A percentile compares a stretch with the other conserved stretches of the same genome.
phyloP scores from a whole-genome alignment of 306 rosid genomes.

The Glycine tomentella region DNA sequence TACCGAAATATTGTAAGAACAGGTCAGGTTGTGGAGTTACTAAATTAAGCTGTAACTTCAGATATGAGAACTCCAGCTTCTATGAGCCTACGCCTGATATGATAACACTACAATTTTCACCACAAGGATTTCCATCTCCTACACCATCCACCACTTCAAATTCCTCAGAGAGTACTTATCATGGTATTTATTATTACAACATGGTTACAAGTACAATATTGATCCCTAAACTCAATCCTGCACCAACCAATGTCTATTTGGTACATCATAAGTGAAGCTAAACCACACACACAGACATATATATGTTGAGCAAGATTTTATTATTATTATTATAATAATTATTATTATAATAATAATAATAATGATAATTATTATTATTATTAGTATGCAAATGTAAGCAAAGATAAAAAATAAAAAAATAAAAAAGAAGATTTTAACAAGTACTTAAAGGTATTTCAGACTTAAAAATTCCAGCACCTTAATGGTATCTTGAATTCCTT shows the following conservation, averaged over 20 bases:
- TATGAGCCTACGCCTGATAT: background rate
- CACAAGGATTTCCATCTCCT: constrained; percentile 10
- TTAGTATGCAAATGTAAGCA: background rate
- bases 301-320: no score
- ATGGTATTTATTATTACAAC: background rate
- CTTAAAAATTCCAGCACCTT: background rate
- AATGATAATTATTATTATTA: no score
- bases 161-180: background rate
- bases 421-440: background rate
- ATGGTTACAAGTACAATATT: no score
- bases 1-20: constrained; percentile 16
- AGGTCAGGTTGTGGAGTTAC: constrained; percentile 5
- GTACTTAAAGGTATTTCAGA: background rate
- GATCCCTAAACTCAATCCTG: no score
- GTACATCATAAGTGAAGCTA: no score
- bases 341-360: no score
- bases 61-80: constrained; percentile 28
- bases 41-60: constrained; percentile 44
- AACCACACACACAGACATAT: no score
- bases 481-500: background rate
- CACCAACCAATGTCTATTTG: no score
- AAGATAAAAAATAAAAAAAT: no score
- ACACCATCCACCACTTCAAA: background rate
- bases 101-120: background rate
- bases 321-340: no score